Conservation (phyloP, 768 basidiomycete genomes). For the Strobilomyces echinocephalus region DNA sequence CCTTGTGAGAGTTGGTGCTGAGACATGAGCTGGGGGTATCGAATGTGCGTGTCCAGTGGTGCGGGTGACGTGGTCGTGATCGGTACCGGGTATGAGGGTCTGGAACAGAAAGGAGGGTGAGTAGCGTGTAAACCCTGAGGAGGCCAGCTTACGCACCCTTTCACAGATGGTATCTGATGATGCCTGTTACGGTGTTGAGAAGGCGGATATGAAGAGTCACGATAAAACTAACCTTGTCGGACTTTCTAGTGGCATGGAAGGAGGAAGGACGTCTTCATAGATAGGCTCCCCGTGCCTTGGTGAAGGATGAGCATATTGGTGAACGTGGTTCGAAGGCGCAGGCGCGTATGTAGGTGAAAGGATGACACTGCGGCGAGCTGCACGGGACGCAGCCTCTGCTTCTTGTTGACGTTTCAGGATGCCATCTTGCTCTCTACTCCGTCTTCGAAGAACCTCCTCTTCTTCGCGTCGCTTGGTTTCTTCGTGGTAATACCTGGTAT, state of each 20-base stretch:
- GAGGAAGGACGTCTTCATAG: constrained; percentile 32
- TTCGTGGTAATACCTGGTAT: constrained; percentile 38
- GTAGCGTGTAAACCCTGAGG: constrained; percentile 6
- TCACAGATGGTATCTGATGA: constrained; percentile 26
- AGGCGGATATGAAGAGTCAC: constrained; percentile 34
- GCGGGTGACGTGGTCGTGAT: constrained; percentile 70
- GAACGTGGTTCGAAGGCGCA: constrained; percentile 28
- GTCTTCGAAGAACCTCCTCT: constrained; percentile 41
- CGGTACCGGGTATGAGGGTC: constrained; percentile 46
- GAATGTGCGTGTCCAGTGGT: constrained; percentile 41
- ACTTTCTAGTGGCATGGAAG: constrained; percentile 59
- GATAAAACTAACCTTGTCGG: constrained; percentile 51
- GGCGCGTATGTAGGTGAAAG: constrained; percentile 25
- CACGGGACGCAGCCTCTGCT: constrained; percentile 47
- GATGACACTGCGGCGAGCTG: constrained; percentile 35
- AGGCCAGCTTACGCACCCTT: constrained; percentile 31
- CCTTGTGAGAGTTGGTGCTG: constrained; percentile 75
- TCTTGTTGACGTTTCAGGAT: constrained; percentile 57
- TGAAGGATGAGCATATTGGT: constrained; percentile 31
- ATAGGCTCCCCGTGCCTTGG: constrained; percentile 29
- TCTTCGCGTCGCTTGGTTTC: constrained; percentile 44
- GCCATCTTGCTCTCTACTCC: constrained; percentile 51
- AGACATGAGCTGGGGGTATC: constrained; percentile 73
- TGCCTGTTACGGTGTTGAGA: constrained; percentile 23
- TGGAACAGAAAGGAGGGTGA: constrained; percentile 19